These are phyloP conservation scores for Neofusicoccum laricinum DNA, from an alignment of 2,329 filamentous ascomycete species.

Conservation along the genomic window DNA sequence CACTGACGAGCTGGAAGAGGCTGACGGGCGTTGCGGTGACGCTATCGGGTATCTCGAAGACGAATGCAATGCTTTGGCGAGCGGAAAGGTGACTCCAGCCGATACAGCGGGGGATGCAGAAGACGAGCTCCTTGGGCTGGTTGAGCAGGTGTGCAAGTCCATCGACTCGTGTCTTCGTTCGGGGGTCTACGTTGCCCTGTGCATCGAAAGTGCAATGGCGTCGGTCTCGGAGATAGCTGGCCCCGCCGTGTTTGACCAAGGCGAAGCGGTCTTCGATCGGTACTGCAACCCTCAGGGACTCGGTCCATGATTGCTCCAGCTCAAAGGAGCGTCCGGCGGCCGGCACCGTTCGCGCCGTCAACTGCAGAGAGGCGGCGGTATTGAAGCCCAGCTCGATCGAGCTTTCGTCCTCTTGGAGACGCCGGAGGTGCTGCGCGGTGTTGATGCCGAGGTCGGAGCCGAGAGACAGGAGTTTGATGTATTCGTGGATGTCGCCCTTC, in stretches of 20 bases:
- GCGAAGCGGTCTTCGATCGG: background rate
- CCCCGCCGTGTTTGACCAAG: background rate
- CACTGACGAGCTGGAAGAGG: slow-evolving; percentile 6
- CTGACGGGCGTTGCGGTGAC: slow-evolving; percentile 5
- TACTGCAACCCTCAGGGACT: accelerated
- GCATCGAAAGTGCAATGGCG: background rate
- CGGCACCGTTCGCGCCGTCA: too few species aligned
- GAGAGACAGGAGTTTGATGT: slow-evolving; percentile 21
- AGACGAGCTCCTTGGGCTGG: slow-evolving; percentile 18
- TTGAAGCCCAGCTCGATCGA: slow-evolving; percentile 19
- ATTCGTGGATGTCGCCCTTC: slow-evolving; percentile 19
- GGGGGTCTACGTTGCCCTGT: background rate
- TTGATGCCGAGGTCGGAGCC: slow-evolving; percentile 18
- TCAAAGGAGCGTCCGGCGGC: too few species aligned
- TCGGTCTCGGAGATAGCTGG: background rate
- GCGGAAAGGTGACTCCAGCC: slow-evolving; percentile 17
- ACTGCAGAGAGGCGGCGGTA: slow-evolving; percentile 19
- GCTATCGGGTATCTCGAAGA: slow-evolving; percentile 16
- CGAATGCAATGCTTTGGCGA: slow-evolving; percentile 4
- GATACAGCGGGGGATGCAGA: slow-evolving; percentile 18
- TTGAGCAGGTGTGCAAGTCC: slow-evolving; percentile 9
- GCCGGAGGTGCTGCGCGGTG: slow-evolving; percentile 12
- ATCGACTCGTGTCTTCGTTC: background rate
- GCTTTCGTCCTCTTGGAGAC: slow-evolving; percentile 19
- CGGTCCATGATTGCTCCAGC: background rate